Conservation (phyloP, 192 early-diverging fungal species). For the Coemansia sp. region DNA sequence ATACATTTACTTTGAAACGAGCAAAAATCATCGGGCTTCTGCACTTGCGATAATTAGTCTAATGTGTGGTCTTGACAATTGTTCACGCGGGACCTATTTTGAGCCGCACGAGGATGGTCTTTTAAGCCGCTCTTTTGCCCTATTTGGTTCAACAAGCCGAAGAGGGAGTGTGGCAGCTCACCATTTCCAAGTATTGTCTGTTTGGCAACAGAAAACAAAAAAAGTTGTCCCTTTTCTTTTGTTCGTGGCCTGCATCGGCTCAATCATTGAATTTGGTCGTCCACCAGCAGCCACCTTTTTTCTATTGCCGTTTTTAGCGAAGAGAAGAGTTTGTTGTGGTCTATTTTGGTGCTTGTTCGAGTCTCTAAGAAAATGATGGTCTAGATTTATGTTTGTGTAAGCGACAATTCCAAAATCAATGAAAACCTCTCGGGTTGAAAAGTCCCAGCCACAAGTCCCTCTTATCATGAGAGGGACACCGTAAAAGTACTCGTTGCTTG, state of each 20-base stretch:
- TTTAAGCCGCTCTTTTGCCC: too few species aligned
- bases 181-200: neutral
- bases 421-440: neutral
- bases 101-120: neutral
- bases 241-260: neutral
- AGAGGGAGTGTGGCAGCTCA: neutral
- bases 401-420: too few species aligned
- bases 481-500: conserved; percentile 1
- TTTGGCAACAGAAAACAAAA: neutral
- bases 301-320: neutral
- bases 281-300: neutral
- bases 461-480: neutral
- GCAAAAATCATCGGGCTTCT: neutral
- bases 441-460: neutral
- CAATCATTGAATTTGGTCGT: neutral
- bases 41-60: neutral
- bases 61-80: neutral
- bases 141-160: neutral
- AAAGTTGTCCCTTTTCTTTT: neutral
- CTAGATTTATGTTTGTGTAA: too few species aligned
- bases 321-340: neutral
- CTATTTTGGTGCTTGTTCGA: too few species aligned
- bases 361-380: too few species aligned
- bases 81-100: neutral
- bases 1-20: neutral